Base-by-base conservation (phyloP, 495 filamentous ascomycete species). In the Penicillium ochrochloron region DNA sequence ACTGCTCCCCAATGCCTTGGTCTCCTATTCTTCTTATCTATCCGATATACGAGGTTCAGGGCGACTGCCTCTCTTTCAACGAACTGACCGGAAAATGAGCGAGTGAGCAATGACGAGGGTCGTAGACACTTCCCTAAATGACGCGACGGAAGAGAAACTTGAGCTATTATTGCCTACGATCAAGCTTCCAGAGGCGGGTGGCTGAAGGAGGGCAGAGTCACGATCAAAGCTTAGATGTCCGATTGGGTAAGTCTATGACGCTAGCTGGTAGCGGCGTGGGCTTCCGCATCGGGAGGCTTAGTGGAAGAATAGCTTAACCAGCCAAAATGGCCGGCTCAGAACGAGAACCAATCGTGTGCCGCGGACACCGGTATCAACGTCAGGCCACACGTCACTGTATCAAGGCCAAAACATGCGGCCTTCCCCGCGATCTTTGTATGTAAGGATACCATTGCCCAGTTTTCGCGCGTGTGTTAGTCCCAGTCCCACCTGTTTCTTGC, bases 161-260 rank as follows among this genome's bases (percentile, higher is more conserved):
- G 35, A 37, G 1, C 2, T 6, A 50, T 50, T 23, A 17, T 50
- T 23, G n/a, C 44, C 44, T 15, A 5, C 8, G 17, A 50, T 19
- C 17, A 50, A 21, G 44, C 44, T 12, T 9, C n/a, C n/a, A 15
- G 15, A 50, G 9, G 44, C 44, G 44, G 44, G 44, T 50, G 44
- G 44, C 44, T 50, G 44, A 15, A 25, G 9, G 8, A 21, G 44
- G 44, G 44, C 44, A 25, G 6, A 19, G 15, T 50, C 44, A 50
- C n/a, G 12, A 50, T 19, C 44, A 50, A 50, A 50, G 44, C 44
- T 50, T 50, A 21, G 19, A 50, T 19, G 44, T 50, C 17, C n/a
- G 44, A 50, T 50, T 7, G n/a, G 23, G 44, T 50, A n/a, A n/a
- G 15, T 50, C 44, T 4, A 50, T 50, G 44, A 50, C 44, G 44